Evolutionary conservation across 768 basidiomycete species (phyloP).

Genomic region (Vararia minispora): DNA sequence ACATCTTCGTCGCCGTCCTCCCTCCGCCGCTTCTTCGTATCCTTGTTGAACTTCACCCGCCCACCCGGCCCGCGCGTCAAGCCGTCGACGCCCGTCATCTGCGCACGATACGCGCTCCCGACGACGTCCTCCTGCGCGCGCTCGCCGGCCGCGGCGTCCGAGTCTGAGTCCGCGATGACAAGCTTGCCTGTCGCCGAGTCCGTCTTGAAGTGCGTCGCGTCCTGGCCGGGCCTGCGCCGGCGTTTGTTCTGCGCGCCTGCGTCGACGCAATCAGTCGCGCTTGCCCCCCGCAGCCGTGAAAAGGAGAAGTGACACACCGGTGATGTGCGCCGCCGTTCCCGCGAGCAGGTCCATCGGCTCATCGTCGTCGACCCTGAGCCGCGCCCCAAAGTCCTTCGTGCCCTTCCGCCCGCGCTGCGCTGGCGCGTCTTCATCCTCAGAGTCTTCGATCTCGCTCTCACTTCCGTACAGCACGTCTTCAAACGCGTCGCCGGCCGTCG

Average conservation of each 20-base stretch:
- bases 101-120: conserved; percentile 78
- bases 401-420: conserved; percentile 30
- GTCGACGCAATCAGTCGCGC: conserved; percentile 1
- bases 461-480: conserved; percentile 97
- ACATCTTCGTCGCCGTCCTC: conserved; percentile 50
- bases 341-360: conserved; percentile 93
- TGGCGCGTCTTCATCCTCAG: conserved; percentile 37
- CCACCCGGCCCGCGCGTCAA: conserved; percentile 80
- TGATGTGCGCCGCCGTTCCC: conserved; percentile 60
- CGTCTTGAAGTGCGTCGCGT: conserved; percentile 76
- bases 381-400: conserved; percentile 36
- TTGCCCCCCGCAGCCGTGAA: not conserved
- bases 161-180: conserved; percentile 53
- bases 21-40: conserved; percentile 86
- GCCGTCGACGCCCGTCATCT: conserved; percentile 77
- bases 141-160: conserved; percentile 27
- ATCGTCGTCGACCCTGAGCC: conserved; percentile 78
- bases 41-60: conserved; percentile 89
- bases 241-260: conserved; percentile 36
- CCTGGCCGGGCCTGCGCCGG: conserved; percentile 74
- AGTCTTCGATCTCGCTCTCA: conserved; percentile 79
- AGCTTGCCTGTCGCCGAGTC: conserved; percentile 78
- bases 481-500: conserved; percentile 72
- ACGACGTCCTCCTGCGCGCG: conserved; percentile 38
- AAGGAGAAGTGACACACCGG: conserved; percentile 37